Percentiles rank a stretch among this genome's conserved stretches.
These are phyloP conservation scores for Hirschfeldia incana DNA, from an alignment of 345 rosid species.

Conservation along the genomic window DNA sequence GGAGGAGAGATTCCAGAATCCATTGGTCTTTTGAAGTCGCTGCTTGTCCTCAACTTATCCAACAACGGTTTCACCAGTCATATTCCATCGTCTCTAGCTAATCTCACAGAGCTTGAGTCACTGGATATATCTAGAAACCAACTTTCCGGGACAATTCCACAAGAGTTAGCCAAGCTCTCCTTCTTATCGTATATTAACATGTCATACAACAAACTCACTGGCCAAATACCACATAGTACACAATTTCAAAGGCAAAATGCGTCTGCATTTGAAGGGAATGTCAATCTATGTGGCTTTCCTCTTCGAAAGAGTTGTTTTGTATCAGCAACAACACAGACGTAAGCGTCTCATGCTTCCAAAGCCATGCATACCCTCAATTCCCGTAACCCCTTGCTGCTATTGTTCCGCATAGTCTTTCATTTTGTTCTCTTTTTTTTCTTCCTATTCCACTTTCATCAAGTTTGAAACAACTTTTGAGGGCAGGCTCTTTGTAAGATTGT, in stretches of 20 bases:
- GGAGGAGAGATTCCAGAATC: neutral
- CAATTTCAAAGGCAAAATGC: neutral
- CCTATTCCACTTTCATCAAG: no score
- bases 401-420: no score
- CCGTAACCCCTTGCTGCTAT: no score
- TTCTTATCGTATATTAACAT: neutral
- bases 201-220: neutral
- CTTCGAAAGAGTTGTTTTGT: neutral
- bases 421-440: no score
- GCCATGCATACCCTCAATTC: no score
- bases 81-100: neutral
- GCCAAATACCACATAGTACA: neutral
- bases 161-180: neutral
- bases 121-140: neutral
- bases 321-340: neutral
- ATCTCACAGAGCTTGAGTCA: neutral
- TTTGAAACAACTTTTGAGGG: no score
- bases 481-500: no score
- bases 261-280: neutral
- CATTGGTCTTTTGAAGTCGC: neutral
- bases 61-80: neutral
- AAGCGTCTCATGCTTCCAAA: no score
- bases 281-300: neutral
- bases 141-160: neutral
- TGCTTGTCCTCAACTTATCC: neutral